Conservation (phyloP, 2,329 filamentous ascomycete species). For the Knufia fluminis region DNA sequence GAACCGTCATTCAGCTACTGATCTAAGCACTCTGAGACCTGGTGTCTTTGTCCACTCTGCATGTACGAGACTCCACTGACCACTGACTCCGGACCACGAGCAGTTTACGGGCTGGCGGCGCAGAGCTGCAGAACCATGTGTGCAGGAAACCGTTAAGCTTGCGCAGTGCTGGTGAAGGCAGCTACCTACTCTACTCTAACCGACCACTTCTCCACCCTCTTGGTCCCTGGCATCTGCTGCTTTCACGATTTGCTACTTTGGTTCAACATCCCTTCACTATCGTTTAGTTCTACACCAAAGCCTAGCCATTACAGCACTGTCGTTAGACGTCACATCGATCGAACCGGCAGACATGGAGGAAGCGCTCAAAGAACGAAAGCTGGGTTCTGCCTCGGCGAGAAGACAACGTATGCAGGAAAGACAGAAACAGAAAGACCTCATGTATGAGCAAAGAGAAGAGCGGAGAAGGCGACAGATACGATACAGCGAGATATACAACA, state of each 20-base stretch:
- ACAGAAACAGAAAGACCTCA: conserved; percentile 3
- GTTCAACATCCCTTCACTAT: background rate
- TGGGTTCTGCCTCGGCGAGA: conserved; percentile 7
- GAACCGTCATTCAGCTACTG: background rate
- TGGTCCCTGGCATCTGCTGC: background rate
- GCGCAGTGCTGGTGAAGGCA: background rate
- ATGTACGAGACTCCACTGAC: background rate
- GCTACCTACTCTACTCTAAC: too few species aligned
- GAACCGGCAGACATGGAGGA: conserved; percentile 1
- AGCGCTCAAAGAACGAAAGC: conserved; percentile 1
- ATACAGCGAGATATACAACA: background rate
- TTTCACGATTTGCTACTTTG: background rate
- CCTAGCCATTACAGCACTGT: background rate
- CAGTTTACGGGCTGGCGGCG: background rate
- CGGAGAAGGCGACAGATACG: background rate
- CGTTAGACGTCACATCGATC: background rate
- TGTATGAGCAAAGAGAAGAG: conserved; percentile 7
- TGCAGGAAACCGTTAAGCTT: background rate
- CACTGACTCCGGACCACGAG: background rate
- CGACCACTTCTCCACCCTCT: background rate
- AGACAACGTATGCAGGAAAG: conserved; percentile 5
- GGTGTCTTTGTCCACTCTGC: background rate
- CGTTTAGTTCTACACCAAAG: background rate
- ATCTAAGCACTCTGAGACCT: background rate
- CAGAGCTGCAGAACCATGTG: background rate